Conservation (phyloP, 768 basidiomycete species). For the Gautieria morchelliformis region DNA sequence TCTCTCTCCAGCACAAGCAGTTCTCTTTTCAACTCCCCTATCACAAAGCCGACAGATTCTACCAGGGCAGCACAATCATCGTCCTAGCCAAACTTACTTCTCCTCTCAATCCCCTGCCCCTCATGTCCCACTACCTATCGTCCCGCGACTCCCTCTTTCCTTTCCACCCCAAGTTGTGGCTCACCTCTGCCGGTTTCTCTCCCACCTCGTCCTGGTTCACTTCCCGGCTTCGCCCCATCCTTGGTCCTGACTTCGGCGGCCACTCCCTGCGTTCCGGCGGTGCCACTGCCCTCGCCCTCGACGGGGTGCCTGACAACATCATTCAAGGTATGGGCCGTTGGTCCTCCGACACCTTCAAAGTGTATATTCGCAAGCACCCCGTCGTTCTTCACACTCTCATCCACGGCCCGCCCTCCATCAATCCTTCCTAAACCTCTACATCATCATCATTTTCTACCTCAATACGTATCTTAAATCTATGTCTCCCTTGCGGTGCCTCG, state of each 20-base stretch:
- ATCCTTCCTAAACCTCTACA: no score
- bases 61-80: slow-evolving; percentile 17
- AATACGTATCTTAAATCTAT: no score
- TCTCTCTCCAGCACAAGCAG: not conserved
- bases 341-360: no score
- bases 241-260: not conserved
- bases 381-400: no score
- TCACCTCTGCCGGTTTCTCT: not conserved
- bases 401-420: no score
- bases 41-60: slow-evolving; percentile 30
- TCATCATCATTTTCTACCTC: no score
- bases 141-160: slow-evolving; percentile 6
- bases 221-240: not conserved
- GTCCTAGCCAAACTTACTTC: not conserved
- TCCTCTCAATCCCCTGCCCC: not conserved
- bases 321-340: no score
- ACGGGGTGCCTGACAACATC: no score
- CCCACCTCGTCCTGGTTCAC: not conserved
- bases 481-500: no score
- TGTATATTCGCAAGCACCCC: no score
- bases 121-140: not conserved
- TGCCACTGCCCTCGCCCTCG: no score
- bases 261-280: no score
- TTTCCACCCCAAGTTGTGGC: slow-evolving; percentile 10
- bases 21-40: slow-evolving; percentile 21